These are phyloP conservation scores for sweet orange (Citrus sinensis) DNA, from an alignment of 345 rosid species.

Conservation along the genomic window DVS_A1.0 CM039162.1:31073001-31073500, in stretches of 20 bases:
- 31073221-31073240: constrained; percentile 6
- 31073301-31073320: constrained; percentile 55
- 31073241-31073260: background rate
- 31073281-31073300: background rate
- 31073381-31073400: constrained; percentile 77
- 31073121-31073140: constrained; percentile 68
- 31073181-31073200: constrained; percentile 67
- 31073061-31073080: background rate
- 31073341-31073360: constrained; percentile 76
- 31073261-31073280: background rate
- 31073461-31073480: constrained; percentile 55
- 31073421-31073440: constrained; percentile 67
- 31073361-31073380: constrained; percentile 83
- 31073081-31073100: constrained; percentile 56
- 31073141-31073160: constrained; percentile 72
- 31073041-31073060: background rate
- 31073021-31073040: background rate
- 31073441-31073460: constrained; percentile 81
- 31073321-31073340: constrained; percentile 70
- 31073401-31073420: constrained; percentile 75
- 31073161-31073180: constrained; percentile 68
- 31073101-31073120: constrained; percentile 66
- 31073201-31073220: constrained; percentile 61
- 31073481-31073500: constrained; percentile 69
- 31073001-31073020: background rate